Conservation (phyloP, 257 asterid species). For the Solanum virginianum region DNA sequence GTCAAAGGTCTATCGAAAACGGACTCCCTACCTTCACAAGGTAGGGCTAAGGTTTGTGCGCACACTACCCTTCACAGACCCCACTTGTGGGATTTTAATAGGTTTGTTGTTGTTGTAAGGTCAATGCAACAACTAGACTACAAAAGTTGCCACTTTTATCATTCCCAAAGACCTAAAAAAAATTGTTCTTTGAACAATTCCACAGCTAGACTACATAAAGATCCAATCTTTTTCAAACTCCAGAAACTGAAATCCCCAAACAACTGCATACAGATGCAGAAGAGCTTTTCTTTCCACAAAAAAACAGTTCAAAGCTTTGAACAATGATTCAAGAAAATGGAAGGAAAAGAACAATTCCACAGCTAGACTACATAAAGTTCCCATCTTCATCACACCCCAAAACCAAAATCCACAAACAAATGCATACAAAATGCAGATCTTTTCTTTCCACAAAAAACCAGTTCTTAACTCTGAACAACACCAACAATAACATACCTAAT, state of each 20-base stretch:
- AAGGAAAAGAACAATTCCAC: neutral
- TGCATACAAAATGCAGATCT: neutral
- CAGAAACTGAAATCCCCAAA: neutral
- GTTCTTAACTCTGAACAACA: neutral
- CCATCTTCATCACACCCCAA: neutral
- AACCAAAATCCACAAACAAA: neutral
- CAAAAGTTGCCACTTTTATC: neutral
- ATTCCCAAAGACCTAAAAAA: neutral
- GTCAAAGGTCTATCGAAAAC: too few species aligned
- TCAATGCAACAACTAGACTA: neutral
- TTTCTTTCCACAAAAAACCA: neutral
- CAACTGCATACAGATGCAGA: neutral
- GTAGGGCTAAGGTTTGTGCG: too few species aligned
- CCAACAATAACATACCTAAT: too few species aligned
- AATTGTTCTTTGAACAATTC: neutral
- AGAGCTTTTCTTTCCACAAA: neutral
- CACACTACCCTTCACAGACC: too few species aligned
- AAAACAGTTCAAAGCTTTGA: neutral
- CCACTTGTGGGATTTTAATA: too few species aligned
- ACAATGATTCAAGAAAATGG: neutral
- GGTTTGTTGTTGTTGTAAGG: neutral
- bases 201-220: neutral
- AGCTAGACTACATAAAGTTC: neutral
- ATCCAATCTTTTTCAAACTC: neutral
- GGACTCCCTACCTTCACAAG: too few species aligned